Base-by-base conservation (phyloP, 1,284 basidiomycete genomes). In the Tilletiaria anomala region DNA sequence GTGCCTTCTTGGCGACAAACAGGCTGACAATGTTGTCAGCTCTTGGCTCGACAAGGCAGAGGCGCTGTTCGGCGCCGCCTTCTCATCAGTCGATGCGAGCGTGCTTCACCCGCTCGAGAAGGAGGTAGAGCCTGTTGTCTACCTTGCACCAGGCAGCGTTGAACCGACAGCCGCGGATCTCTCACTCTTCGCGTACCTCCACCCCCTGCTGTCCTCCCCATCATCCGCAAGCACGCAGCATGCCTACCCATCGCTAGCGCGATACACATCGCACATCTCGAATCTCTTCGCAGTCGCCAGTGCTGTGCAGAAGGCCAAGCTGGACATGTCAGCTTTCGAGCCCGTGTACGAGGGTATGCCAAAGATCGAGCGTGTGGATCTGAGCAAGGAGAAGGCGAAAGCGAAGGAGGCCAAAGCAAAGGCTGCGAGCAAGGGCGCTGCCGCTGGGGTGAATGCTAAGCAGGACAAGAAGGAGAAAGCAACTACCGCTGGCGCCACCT, bases 231-330 rank as follows among this genome's bases (percentile, higher is more conserved):
- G 52, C 17, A 49, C 53, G 16, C 63, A 66, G 48, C 57, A 66
- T 37, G 51, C 56, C 26, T 48, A 48, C 26, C 61, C 62, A 2
- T 61, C 60, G 24, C 49, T 66, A 14, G 52, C 53, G 39, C 59
- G 63, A 42, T 66, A 61, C 44, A 49, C 62, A 39, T 59, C 61
- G 6, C 63, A 66, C 40, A 49, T 66, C 41, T 61, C 60, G 32
- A 53, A 61, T 35, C 41, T 59, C 18, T 29, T 42, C 4, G 31
- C 46, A 12, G 37, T 35, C 18, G 46, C 54, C 26, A 39, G 37
- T 14, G 49, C 50, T 19, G 50, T 44, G 32, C 39, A 45, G 42
- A 48, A 44, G 32, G 42, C 47, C 10, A 51, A 56, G 40, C 51
- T 51, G 18, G 49, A 44, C 10, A 48, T 58, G 36, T 17, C 44